phyloP scores from a whole-genome alignment of 129 eudicot species.

The Escallonia rubra region DNA sequence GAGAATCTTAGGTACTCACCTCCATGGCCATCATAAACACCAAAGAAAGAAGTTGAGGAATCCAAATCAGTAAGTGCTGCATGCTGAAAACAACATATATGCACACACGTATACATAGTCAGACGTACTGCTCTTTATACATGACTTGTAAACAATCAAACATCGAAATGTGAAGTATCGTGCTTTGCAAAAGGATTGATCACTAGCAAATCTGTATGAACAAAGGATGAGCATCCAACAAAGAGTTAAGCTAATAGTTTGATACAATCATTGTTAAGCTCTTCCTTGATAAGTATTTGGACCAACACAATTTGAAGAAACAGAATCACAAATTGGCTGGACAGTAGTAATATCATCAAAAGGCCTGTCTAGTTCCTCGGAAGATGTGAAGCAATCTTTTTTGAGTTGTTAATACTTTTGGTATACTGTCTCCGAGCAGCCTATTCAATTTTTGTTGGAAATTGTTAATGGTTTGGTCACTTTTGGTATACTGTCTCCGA shows the following conservation, averaged over 20 bases:
- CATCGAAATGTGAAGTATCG: background rate
- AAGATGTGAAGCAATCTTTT: no score
- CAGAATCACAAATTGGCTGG: no score
- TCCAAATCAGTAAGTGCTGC: constrained; percentile 84
- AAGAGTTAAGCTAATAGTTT: background rate
- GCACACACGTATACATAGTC: background rate
- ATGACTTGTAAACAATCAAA: background rate
- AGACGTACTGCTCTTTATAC: no score
- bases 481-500: no score
- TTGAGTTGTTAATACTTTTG: no score
- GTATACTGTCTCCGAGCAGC: no score
- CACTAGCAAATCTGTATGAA: background rate
- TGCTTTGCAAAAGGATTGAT: background rate
- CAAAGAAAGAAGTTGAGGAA: constrained; percentile 79
- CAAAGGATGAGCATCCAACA: background rate
- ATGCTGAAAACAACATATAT: constrained; percentile 44
- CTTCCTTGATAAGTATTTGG: no score
- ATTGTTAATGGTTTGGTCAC: no score
- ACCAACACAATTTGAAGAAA: no score
- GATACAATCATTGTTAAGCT: background rate
- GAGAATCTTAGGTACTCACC: constrained; percentile 38
- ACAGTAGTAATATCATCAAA: no score
- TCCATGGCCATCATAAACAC: constrained; percentile 99
- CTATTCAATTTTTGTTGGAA: no score
- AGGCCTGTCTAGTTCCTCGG: no score